Evolutionary conservation across 1,139 yeast genomes (phyloP).

Genomic region (Taphrina deformans): DNA sequence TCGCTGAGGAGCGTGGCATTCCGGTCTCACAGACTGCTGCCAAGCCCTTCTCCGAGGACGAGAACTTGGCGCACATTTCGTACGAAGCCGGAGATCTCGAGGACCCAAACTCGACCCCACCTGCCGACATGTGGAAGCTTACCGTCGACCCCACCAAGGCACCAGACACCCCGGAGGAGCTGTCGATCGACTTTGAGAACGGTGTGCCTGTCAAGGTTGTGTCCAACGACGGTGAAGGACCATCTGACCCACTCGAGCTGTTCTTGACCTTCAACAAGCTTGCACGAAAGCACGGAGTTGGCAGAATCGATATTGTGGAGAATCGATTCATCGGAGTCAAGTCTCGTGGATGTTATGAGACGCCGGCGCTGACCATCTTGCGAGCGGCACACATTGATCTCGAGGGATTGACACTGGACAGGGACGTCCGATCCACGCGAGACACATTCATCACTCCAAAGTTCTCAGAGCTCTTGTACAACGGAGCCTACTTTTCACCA

Average conservation of each 20-base stretch:
- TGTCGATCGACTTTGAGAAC: slow-evolving; percentile 74
- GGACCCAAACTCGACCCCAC: slow-evolving; percentile 97
- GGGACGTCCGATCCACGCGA: slow-evolving; percentile 96
- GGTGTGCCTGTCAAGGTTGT: slow-evolving; percentile 85
- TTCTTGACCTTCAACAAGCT: slow-evolving; percentile 89
- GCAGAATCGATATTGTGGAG: slow-evolving; percentile 98
- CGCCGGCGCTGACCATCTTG: slow-evolving; percentile 94
- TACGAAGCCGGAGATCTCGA: slow-evolving; percentile 98
- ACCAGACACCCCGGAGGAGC: slow-evolving; percentile 87
- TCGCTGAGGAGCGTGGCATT: slow-evolving; percentile 85
- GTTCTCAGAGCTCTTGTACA: slow-evolving; percentile 86
- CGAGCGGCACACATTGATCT: slow-evolving; percentile 92
- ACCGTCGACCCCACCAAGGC: slow-evolving; percentile 95
- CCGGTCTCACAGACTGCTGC: slow-evolving; percentile 97
- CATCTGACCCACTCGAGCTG: slow-evolving; percentile 85
- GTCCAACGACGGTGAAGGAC: slow-evolving; percentile 57
- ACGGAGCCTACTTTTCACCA: slow-evolving; percentile 97
- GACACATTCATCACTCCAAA: slow-evolving; percentile 93
- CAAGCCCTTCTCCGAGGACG: slow-evolving; percentile 99
- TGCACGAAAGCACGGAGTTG: slow-evolving; percentile 99
- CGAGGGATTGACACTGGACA: slow-evolving; percentile 94
- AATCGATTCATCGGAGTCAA: slow-evolving; percentile 98
- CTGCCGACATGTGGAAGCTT: slow-evolving; percentile 99
- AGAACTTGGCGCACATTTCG: slow-evolving; percentile 96
- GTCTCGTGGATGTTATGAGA: slow-evolving; percentile 99